phyloP scores from a whole-genome alignment of 805 yeast species.

The Zygosaccharomyces siamensis region DNA sequence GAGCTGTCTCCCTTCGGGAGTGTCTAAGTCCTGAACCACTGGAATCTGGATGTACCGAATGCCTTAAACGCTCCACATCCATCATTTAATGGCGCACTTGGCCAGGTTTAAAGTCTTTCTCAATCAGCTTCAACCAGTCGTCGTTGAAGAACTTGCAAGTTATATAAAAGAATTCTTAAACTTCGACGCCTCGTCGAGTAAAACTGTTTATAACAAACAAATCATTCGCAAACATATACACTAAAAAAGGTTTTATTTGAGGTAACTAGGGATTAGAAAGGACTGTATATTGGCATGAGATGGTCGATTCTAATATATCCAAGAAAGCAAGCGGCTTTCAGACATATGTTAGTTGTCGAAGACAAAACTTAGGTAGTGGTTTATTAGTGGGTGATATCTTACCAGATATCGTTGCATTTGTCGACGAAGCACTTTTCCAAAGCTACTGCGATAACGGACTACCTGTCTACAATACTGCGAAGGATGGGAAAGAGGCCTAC shows the following conservation, averaged over 20 bases:
- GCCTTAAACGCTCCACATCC: slow-evolving; percentile 13
- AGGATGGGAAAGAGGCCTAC: slow-evolving; percentile 31
- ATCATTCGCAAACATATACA: not conserved
- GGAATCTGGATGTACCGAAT: slow-evolving; percentile 9
- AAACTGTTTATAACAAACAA: not conserved
- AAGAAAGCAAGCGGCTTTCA: not conserved
- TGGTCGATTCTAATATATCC: not conserved
- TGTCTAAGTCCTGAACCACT: slow-evolving; percentile 1
- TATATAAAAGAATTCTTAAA: not conserved
- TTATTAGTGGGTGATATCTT: slow-evolving; percentile 24
- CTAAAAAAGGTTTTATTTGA: not conserved
- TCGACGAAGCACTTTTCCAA: slow-evolving; percentile 23
- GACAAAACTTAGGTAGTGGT: slow-evolving; percentile 34
- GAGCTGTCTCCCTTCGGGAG: not conserved
- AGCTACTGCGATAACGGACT: slow-evolving; percentile 34
- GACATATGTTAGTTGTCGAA: slow-evolving; percentile 33
- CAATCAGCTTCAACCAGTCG: not conserved
- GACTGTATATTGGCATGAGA: not conserved
- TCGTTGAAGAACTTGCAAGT: not conserved
- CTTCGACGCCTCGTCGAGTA: not conserved
- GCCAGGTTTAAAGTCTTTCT: not conserved
- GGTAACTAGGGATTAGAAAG: not conserved
- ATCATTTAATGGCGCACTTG: not conserved
- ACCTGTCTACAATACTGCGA: slow-evolving; percentile 38
- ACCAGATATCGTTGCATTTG: slow-evolving; percentile 11